These are phyloP conservation scores for Eleusine indica DNA, from an alignment of 176 grass and related monocot species.

Conservation along the genomic window DNA sequence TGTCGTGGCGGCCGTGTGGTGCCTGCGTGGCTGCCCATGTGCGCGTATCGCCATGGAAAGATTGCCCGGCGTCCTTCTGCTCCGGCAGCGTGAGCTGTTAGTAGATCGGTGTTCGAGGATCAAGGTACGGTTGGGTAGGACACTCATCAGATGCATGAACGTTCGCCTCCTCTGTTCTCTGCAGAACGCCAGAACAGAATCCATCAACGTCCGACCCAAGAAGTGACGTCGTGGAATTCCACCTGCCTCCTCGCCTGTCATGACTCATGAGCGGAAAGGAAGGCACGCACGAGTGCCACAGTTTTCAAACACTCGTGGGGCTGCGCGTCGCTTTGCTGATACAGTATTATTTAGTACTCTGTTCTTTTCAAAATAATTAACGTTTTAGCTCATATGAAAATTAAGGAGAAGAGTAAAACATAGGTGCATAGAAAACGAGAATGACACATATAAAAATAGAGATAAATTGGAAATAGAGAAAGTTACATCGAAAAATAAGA, in stretches of 20 bases:
- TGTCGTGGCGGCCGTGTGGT: background rate
- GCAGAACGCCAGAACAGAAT: background rate
- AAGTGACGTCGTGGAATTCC: constrained; percentile 22
- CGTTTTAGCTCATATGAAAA: no score
- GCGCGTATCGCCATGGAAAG: constrained; percentile 16
- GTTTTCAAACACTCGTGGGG: background rate
- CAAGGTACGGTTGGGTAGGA: background rate
- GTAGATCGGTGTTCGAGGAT: background rate
- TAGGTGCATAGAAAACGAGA: no score
- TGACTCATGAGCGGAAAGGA: background rate
- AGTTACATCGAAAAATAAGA: no score
- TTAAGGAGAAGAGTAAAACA: no score
- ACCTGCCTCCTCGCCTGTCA: background rate
- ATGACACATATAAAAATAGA: no score
- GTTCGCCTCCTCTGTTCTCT: background rate
- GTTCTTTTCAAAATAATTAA: no score
- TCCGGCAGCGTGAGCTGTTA: constrained; percentile 6
- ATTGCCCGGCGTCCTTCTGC: constrained; percentile 18
- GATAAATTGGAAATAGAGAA: no score
- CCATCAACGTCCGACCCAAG: constrained; percentile 7
- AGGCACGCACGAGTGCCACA: background rate
- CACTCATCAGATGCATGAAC: background rate
- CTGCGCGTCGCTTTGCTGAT: background rate
- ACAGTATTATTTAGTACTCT: no score
- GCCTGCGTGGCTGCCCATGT: constrained; percentile 21